phyloP scores from a whole-genome alignment of 305 asterid species.

The Solanum hybrid region DNA sequence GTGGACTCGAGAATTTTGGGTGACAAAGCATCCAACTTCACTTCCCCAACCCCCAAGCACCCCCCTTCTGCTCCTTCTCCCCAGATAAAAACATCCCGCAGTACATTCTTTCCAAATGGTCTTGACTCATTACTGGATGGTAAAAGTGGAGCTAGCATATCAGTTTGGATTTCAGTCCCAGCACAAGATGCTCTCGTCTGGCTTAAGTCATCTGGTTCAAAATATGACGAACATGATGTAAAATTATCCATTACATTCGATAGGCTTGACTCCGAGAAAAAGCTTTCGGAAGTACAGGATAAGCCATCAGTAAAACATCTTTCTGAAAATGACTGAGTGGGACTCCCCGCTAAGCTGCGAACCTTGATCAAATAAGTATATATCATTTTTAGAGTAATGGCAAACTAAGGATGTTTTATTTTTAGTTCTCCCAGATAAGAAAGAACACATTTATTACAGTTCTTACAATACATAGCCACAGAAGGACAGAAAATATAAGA shows the following conservation, averaged over 20 bases:
- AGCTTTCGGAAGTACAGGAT: slow-evolving; percentile 36
- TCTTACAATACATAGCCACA: not conserved
- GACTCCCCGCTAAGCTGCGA: slow-evolving; percentile 33
- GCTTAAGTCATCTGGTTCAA: slow-evolving; percentile 17
- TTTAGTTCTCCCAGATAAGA: not conserved
- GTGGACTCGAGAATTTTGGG: slow-evolving; percentile 41
- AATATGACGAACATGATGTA: slow-evolving; percentile 20
- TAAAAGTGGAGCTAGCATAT: slow-evolving; percentile 6
- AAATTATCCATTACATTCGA: slow-evolving; percentile 16
- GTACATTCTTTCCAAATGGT: slow-evolving; percentile 8
- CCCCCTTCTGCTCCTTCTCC: slow-evolving; percentile 45
- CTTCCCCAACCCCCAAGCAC: slow-evolving; percentile 19
- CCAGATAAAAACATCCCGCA: slow-evolving; percentile 44
- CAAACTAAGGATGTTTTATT: not conserved
- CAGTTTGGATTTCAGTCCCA: slow-evolving; percentile 6
- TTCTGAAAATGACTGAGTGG: slow-evolving; percentile 27
- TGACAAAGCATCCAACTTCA: slow-evolving; percentile 26
- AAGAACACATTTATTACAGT: not conserved
- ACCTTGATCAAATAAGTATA: slow-evolving; percentile 20
- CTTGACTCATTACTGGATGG: slow-evolving; percentile 9
- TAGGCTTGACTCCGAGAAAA: slow-evolving; percentile 26
- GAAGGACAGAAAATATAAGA: not conserved
- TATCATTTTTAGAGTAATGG: not conserved
- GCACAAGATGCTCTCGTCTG: slow-evolving; percentile 12
- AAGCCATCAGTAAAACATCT: slow-evolving; percentile 32